Evolutionary conservation across 2,329 filamentous ascomycete species (phyloP).

Genomic region (Clarireedia homoeocarpa): DNA sequence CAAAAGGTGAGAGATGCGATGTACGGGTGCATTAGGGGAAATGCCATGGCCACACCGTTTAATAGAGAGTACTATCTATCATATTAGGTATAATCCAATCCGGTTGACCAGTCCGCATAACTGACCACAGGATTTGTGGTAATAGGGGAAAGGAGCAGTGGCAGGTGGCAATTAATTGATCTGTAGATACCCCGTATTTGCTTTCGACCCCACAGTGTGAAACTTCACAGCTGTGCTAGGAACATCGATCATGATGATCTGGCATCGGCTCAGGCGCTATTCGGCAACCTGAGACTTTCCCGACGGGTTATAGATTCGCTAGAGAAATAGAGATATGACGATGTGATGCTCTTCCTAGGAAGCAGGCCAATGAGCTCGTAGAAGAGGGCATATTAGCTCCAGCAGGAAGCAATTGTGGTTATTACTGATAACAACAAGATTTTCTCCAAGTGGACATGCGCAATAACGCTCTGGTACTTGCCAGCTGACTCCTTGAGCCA

Average conservation of each 20-base stretch:
- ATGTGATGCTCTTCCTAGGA: background rate
- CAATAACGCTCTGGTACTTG: background rate
- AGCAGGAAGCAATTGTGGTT: background rate
- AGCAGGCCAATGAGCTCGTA: background rate
- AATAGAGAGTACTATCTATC: background rate
- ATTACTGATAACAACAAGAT: background rate
- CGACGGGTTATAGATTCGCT: background rate
- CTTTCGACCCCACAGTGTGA: background rate
- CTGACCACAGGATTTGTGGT: background rate
- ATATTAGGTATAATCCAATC: background rate
- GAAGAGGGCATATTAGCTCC: background rate
- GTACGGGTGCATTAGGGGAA: too few relatives aligned
- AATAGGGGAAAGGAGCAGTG: background rate
- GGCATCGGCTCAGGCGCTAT: background rate
- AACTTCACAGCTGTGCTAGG: slow-evolving; percentile 2
- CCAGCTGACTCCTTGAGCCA: background rate
- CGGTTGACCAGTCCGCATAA: background rate
- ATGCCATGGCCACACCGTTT: too few relatives aligned
- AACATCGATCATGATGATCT: background rate
- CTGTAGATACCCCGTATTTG: background rate
- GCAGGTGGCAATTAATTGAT: slow-evolving; percentile 2
- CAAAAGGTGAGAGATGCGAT: too few relatives aligned
- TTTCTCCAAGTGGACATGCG: background rate
- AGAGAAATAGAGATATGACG: background rate
- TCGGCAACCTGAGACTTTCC: slow-evolving; percentile 4